phyloP scores from a whole-genome alignment of 176 grass and related monocot species.

The Elymus sibiricus region DNA sequence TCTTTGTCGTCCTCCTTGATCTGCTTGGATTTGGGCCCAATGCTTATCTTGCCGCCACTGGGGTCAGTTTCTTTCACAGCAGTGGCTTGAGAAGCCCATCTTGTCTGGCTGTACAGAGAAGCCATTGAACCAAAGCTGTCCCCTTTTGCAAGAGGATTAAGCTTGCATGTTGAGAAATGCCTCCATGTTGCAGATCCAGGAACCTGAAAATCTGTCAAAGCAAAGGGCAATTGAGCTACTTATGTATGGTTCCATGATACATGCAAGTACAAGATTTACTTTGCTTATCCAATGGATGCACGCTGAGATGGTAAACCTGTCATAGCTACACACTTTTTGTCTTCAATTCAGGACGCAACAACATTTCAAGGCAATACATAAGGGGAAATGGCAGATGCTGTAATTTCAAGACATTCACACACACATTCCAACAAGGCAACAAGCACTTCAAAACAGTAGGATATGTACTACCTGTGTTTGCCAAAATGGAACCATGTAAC shows the following conservation, averaged over 20 bases:
- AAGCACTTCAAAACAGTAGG: not conserved
- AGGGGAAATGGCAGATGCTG: not conserved
- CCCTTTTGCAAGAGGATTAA: slow-evolving; percentile 7
- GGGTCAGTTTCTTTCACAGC: slow-evolving; percentile 52
- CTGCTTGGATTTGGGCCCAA: slow-evolving; percentile 68
- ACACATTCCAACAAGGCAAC: not conserved
- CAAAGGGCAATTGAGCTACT: not conserved
- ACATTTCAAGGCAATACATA: not conserved
- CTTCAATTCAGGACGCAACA: not conserved
- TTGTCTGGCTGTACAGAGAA: slow-evolving; percentile 36
- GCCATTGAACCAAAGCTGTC: not conserved
- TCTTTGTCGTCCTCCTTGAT: slow-evolving; percentile 51
- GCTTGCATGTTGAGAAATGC: slow-evolving; percentile 42
- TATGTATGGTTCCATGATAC: not conserved
- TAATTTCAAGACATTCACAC: not conserved
- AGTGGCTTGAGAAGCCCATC: slow-evolving; percentile 59
- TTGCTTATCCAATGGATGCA: not conserved
- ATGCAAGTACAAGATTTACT: not conserved
- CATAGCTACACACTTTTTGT: not conserved
- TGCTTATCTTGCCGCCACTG: slow-evolving; percentile 68
- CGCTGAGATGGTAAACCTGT: not conserved
- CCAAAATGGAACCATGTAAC: not conserved
- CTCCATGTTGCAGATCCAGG: slow-evolving; percentile 29
- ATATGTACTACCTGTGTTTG: not conserved
- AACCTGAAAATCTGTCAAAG: slow-evolving; percentile 42